phyloP scores from a whole-genome alignment of 495 filamentous ascomycete genomes.

The Schizothecium vesticola region DNA sequence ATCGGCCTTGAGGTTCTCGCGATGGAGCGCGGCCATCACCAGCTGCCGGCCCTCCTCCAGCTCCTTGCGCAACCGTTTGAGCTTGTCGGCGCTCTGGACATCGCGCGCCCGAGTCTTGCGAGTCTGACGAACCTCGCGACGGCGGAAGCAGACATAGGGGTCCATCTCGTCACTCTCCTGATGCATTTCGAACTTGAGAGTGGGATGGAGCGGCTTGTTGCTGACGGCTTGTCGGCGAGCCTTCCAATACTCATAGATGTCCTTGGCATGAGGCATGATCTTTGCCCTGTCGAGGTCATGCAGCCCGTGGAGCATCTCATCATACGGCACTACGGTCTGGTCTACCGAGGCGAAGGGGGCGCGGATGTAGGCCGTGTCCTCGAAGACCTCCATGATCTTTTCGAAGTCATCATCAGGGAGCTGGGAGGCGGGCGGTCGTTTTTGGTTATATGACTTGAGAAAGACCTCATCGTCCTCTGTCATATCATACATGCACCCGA shows the following conservation, averaged over 20 bases:
- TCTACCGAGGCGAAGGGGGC: slow-evolving; percentile 88
- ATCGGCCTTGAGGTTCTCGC: slow-evolving; percentile 73
- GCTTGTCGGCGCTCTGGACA: slow-evolving; percentile 87
- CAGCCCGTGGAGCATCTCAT: slow-evolving; percentile 73
- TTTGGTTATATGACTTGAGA: slow-evolving; percentile 77
- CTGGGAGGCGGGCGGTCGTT: slow-evolving; percentile 54
- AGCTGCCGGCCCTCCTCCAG: slow-evolving; percentile 83
- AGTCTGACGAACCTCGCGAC: slow-evolving; percentile 88
- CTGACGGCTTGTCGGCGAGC: slow-evolving; percentile 54
- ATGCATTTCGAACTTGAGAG: slow-evolving; percentile 87
- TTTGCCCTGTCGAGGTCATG: slow-evolving; percentile 62
- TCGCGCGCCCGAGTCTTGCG: slow-evolving; percentile 92
- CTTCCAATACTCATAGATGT: slow-evolving; percentile 91
- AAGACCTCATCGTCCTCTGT: slow-evolving; percentile 80
- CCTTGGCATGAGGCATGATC: slow-evolving; percentile 68
- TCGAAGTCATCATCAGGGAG: slow-evolving; percentile 91
- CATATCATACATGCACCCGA: slow-evolving; percentile 82
- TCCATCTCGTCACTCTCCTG: slow-evolving; percentile 92
- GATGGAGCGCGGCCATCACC: slow-evolving; percentile 65
- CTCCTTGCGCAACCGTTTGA: slow-evolving; percentile 86
- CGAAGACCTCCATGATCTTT: slow-evolving; percentile 89
- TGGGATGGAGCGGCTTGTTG: slow-evolving; percentile 65
- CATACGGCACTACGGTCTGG: slow-evolving; percentile 71
- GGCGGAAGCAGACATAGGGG: slow-evolving; percentile 96
- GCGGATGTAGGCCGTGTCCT: slow-evolving; percentile 72